phyloP scores from a whole-genome alignment of 441 rosid genomes.

The Lepidium campestre region DNA sequence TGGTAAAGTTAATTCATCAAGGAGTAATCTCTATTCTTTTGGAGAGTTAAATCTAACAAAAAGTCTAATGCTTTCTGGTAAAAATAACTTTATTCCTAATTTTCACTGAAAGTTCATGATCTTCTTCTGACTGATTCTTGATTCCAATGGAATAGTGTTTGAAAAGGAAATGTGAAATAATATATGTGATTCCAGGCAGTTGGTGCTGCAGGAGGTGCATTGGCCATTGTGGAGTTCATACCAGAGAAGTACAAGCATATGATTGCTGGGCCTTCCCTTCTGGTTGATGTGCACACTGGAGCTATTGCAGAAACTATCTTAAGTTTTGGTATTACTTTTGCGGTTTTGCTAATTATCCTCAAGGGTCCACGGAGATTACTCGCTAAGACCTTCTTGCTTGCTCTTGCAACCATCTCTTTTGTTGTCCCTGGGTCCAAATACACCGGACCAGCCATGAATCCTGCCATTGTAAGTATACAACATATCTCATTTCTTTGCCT shows the following conservation, averaged over 20 bases:
- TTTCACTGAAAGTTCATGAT: background rate
- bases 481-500: background rate
- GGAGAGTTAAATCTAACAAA: background rate
- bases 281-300: slow-evolving; percentile 76
- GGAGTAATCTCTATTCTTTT: background rate
- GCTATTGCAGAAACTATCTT: slow-evolving; percentile 77
- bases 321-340: slow-evolving; percentile 67
- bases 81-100: background rate
- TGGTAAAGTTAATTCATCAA: background rate
- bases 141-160: background rate
- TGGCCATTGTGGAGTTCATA: slow-evolving; percentile 66
- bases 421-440: slow-evolving; percentile 54
- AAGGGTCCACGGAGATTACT: slow-evolving; percentile 54
- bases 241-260: slow-evolving; percentile 64
- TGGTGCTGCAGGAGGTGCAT: slow-evolving; percentile 80
- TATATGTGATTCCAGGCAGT: slow-evolving; percentile 44
- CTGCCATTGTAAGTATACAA: slow-evolving; percentile 65
- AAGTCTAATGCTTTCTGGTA: background rate
- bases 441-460: slow-evolving; percentile 95
- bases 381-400: slow-evolving; percentile 51
- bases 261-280: slow-evolving; percentile 66
- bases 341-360: slow-evolving; percentile 58
- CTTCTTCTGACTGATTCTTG: background rate
- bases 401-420: slow-evolving; percentile 46
- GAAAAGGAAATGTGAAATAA: background rate